A percentile compares a stretch with the other conserved stretches of the same genome.
Evolutionary conservation across 768 basidiomycete species (phyloP).

Genomic region (Naganishia antarctica): DNA sequence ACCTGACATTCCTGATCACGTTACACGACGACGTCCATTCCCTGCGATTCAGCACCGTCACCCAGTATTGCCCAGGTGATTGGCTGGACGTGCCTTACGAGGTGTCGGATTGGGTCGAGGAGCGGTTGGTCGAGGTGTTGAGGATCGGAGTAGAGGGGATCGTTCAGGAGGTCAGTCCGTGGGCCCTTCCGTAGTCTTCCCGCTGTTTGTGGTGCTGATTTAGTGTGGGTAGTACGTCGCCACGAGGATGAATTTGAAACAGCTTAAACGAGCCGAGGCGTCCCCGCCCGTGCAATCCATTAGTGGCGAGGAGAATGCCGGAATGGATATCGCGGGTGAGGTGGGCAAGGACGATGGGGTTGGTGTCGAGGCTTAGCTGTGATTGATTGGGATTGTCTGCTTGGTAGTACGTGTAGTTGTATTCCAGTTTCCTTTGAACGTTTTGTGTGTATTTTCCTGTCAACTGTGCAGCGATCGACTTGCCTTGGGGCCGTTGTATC

Average conservation of each 20-base stretch:
- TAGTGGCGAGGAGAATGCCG: too few relatives aligned
- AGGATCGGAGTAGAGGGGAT: constrained; percentile 80
- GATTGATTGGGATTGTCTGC: too few relatives aligned
- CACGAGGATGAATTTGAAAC: constrained; percentile 39
- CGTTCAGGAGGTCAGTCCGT: constrained; percentile 64
- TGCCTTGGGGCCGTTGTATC: too few relatives aligned
- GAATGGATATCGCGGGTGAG: too few relatives aligned
- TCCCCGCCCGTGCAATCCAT: too few relatives aligned
- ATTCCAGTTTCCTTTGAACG: too few relatives aligned
- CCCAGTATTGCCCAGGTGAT: constrained; percentile 72
- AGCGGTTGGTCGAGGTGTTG: constrained; percentile 79
- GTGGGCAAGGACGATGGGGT: too few relatives aligned
- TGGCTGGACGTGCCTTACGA: constrained; percentile 87
- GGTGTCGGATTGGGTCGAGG: constrained; percentile 84
- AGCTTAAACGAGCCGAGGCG: too few relatives aligned
- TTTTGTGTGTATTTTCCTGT: too few relatives aligned
- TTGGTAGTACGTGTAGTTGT: too few relatives aligned
- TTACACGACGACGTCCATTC: constrained; percentile 74
- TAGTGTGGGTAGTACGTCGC: constrained; percentile 35
- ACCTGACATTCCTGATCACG: constrained; percentile 67
- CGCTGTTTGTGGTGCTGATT: constrained; percentile 1
- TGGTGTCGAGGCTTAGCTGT: not conserved
- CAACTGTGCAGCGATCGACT: too few relatives aligned
- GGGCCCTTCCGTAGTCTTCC: too few relatives aligned
- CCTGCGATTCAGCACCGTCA: constrained; percentile 68